Evolutionary conservation across 306 rosid genomes (phyloP).

Genomic region (Canavalia ensiformis): DNA sequence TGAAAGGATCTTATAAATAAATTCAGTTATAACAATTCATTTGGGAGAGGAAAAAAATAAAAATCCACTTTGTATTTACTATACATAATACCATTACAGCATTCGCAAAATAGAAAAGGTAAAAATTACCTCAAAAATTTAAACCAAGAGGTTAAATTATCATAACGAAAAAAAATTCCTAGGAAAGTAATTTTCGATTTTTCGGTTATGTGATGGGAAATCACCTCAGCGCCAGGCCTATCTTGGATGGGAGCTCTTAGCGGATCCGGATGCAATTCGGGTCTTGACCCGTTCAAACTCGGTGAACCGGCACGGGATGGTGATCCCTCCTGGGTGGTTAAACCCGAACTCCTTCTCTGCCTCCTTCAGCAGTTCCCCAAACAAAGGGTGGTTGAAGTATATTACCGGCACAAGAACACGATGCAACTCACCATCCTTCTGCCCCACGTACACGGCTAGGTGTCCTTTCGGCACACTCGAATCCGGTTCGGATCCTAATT

Average conservation of each 20-base stretch:
- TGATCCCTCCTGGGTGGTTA: constrained; percentile 76
- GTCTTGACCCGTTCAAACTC: constrained; percentile 77
- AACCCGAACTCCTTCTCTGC: constrained; percentile 78
- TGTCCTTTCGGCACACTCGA: constrained; percentile 74
- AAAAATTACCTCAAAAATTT: not conserved
- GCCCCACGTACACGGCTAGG: constrained; percentile 80
- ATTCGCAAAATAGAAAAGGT: not conserved
- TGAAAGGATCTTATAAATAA: too few species aligned
- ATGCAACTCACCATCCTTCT: constrained; percentile 70
- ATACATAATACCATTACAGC: not conserved
- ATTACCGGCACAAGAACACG: constrained; percentile 77
- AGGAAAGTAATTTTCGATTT: constrained; percentile 14
- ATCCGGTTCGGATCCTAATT: constrained; percentile 46
- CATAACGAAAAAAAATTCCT: not conserved
- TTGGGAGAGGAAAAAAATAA: not conserved
- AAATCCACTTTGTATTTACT: not conserved
- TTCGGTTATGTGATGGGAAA: constrained; percentile 32
- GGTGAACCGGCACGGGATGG: constrained; percentile 73
- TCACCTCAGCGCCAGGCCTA: constrained; percentile 54
- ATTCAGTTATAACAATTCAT: too few species aligned
- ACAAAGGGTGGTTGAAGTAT: constrained; percentile 83
- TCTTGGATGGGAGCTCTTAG: constrained; percentile 9
- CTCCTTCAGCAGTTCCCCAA: constrained; percentile 69
- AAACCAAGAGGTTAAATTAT: not conserved
- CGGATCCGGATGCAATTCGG: constrained; percentile 65